Base-by-base conservation (phyloP, 345 rosid species). In the Triadica sebifera region DNA sequence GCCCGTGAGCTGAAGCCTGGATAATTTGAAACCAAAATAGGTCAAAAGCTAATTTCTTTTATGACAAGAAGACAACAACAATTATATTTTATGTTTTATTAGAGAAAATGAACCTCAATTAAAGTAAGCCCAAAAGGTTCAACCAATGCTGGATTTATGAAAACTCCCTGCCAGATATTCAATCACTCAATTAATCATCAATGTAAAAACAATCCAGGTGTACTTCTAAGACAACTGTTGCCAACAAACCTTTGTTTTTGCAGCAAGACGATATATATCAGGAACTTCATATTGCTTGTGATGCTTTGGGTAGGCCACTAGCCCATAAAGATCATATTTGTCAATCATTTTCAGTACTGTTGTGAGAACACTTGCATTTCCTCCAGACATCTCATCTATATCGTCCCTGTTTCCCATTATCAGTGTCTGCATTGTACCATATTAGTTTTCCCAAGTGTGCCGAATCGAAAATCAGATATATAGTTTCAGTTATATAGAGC, bases 1-100 rank as follows among this genome's bases (percentile, higher is more conserved):
- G 97, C 72, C 99, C 99, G 61, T 95, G 97, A 0, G 98, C 99
- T 47, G 99, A 97, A 68, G 99, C 99, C 99, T 94, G 75, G 75
- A 80, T 63, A 55, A 46, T 57, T 49, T 62, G 38, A 79, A 56
- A 59, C 39, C 74, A 71, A 37, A 12, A 52, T 25, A 16, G 47
- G 75, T 59, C 17, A 74, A 65, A 39, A 25, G 46, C 39, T 45
- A 62, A 65, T 58, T 70, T 67, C 70, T 50, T 51, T 25, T 39
- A 53, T 24, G 43, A 52, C 46, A 67, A 19, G 47, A 58, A 53
- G 52, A 66, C 29, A 39, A 7, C 22, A 12, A 25, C 70, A 43
- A 16, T 49, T 46, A 62, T 29, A 74, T 53, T 12, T 8, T 22
- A 9, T 20, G 45, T 69, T 24, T 46, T 51, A 5, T 20, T 46